These are phyloP conservation scores for Hyaloscypha bicolor DNA, from an alignment of 495 filamentous ascomycete species.

Conservation along the genomic window DNA sequence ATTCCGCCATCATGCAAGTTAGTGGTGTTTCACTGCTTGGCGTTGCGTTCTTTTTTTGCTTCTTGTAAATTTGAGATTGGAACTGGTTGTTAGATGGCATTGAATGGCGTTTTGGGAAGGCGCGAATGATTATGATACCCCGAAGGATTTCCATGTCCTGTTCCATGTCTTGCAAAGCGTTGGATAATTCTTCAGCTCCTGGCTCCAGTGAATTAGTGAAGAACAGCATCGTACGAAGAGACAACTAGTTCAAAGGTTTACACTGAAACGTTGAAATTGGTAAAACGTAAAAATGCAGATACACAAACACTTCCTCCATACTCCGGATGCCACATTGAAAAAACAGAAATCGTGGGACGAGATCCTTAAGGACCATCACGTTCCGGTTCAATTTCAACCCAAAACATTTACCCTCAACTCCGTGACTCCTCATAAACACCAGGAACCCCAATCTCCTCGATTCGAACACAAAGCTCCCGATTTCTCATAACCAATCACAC, in stretches of 20 bases:
- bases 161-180: neutral
- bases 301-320: neutral
- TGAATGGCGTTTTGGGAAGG: neutral
- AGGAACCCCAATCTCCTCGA: too few relatives aligned
- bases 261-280: neutral
- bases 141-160: neutral
- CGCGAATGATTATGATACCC: neutral
- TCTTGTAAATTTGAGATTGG: neutral
- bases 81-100: neutral
- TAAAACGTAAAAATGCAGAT: neutral
- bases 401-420: too few relatives aligned
- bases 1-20: conserved; percentile 1
- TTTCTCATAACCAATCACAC: too few relatives aligned
- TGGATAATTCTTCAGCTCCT: neutral
- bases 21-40: conserved; percentile 3
- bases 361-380: too few relatives aligned
- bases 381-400: too few relatives aligned
- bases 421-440: too few relatives aligned
- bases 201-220: neutral
- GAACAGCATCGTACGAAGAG: neutral
- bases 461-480: too few relatives aligned
- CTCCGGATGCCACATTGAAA: neutral
- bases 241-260: neutral
- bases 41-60: conserved; percentile 8
- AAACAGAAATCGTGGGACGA: too few relatives aligned